Base-by-base conservation (phyloP, 2,329 filamentous ascomycete species). In the Diaporthe destruens region DNA sequence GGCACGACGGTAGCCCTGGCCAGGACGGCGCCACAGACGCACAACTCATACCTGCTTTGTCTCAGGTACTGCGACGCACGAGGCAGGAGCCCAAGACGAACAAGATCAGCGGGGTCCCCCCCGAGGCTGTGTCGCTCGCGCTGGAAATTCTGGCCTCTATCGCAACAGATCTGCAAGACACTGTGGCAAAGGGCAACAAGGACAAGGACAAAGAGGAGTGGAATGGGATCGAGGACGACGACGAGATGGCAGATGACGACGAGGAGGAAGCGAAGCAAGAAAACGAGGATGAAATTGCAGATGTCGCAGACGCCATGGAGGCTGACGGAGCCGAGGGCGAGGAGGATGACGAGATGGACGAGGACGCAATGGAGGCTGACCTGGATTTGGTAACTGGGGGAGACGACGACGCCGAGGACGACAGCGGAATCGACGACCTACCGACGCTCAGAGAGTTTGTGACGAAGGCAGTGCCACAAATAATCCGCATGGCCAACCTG, bases 141-240 rank as follows among this genome's bases (percentile, higher is more conserved):
- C 81, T 93, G 0, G 89, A 92, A 79, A 88, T 90, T 20, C 82
- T 92, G 0, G 90, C 90, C 5, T 90, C 90, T 8, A 92, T 93
- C 59, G 90, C 89, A 54, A 91, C 89, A 3, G 85, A 84, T 57
- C 82, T 92, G 16, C 87, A 88, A 76, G 83, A 86, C 44, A 85
- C 86, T 7, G 78, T 88, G 54, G 85, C 86, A 53, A 84, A 85
- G 72, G 84, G 81, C 23, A 84, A 81, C 70, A 82, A 80, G 20
- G 79, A 79, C 70, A 82, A 80, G 20, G 79, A 79, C 32, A 81
- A 82, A 39, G 81, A 83, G 68, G 80, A 82, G 56, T 83, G 82
- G 76, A 83, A 83, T 25, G 84, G 81, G 0, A 79, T 84, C 32
- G 81, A 83, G 11, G 82, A 83, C 3, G 81, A 81, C 23, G 79